Base-by-base conservation (phyloP, 371 early-diverging fungal genomes). In the Amoeboaphelidium occidentale region DNA sequence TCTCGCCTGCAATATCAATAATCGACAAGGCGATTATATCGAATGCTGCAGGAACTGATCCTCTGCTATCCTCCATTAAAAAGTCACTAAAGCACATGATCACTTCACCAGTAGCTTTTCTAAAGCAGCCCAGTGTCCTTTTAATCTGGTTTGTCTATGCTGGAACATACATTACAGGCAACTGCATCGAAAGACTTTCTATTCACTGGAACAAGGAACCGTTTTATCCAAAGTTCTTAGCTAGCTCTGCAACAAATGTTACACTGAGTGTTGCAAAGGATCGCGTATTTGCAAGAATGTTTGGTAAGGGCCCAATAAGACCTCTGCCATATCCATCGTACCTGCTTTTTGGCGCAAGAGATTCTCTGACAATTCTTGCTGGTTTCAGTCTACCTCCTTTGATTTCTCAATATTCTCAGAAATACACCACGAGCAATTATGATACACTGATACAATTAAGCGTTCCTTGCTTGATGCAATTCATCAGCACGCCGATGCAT, bases 331-430 rank as follows among this genome's bases (percentile, higher is more conserved):
- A 57, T 10, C 39, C 62, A 13, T 60, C 67, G 20, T 75, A 73
- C 53, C 50, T 63, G 2, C 53, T 72, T 2, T 79, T 73, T 55
- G 68, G 68, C 2, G 46, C 63, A 14, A 60, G 80, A 24, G 80
- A 79, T 54, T 57, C 70, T 2, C 41, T 76, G 23, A 76, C 80
- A 0, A 65, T 79, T 32, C 68, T 63, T 10, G 75, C 77, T 4
- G 69, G 70, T 32, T 79, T 79, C 61, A 78, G 63, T 56, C 67
- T 77, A 13, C 78, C 79, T 3, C 51, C 59, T 20, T 45, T 53
- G 28, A 27, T 73, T 23, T 51, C 69, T 0, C 17, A 26, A 12
- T 50, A 52, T 25, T 51, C 70, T 3, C 59, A 63, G 22, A 23
- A 50, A 12, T 25, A 52, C 12, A 27, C 51, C 4, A 27, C 25